Percentiles rank a stretch among this genome's conserved stretches.
Conservation (phyloP, 2,329 filamentous ascomycete species). For the Lasiodiplodia citricola region DNA sequence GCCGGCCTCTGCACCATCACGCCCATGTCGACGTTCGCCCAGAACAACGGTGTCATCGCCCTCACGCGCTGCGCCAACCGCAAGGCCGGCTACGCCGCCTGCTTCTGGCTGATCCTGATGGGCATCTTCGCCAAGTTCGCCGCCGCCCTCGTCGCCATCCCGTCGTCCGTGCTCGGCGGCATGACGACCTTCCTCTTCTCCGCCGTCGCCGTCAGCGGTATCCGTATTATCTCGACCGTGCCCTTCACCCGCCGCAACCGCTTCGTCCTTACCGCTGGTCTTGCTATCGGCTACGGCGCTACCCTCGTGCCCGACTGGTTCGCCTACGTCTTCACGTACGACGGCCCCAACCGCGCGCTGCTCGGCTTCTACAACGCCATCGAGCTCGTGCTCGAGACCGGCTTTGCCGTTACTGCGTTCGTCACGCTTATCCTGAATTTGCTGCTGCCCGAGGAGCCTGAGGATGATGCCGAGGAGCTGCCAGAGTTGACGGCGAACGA, state of each 20-base stretch:
- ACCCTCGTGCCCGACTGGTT: constrained; percentile 65
- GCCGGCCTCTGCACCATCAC: constrained; percentile 80
- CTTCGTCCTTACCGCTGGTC: constrained; percentile 78
- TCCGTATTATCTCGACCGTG: constrained; percentile 74
- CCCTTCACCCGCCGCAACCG: constrained; percentile 79
- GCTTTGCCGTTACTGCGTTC: constrained; percentile 76
- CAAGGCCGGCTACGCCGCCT: constrained; percentile 78
- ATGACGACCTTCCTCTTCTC: constrained; percentile 79
- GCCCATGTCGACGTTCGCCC: constrained; percentile 79
- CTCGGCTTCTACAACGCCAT: constrained; percentile 75
- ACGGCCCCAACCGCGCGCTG: constrained; percentile 69
- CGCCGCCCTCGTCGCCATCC: constrained; percentile 78
- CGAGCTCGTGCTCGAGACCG: constrained; percentile 57
- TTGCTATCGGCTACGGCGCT: constrained; percentile 71
- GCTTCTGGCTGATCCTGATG: constrained; percentile 78
- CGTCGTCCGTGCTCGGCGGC: constrained; percentile 55
- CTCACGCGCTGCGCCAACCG: constrained; percentile 82
- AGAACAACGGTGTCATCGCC: constrained; percentile 85
- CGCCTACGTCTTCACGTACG: constrained; percentile 72
- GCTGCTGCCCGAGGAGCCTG: constrained; percentile 73
- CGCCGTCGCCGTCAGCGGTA: constrained; percentile 76
- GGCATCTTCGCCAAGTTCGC: constrained; percentile 85
- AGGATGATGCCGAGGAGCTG: constrained; percentile 38
- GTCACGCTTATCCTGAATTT: constrained; percentile 77
- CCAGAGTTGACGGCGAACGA: constrained; percentile 49